Evolutionary conservation across 345 rosid genomes (phyloP), one percentile per base, ranked within the genome.

Genomic region (Toxicodendron radicans): DNA sequence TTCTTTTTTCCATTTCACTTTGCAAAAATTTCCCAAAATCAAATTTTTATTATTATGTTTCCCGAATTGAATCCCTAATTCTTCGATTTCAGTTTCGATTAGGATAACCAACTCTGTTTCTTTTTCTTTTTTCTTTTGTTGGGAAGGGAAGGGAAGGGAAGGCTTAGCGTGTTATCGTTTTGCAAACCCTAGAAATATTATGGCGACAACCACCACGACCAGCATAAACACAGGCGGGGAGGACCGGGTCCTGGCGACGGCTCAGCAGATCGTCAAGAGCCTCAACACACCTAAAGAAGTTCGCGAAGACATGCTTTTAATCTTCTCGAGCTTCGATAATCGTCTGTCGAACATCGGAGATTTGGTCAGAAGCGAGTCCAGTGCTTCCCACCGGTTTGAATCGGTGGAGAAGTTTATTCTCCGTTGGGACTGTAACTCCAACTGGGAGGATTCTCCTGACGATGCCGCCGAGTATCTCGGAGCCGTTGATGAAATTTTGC

Each of bases 211-310:
- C 23, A 74, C 81, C 11, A 85, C 85, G 35, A 75, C 83, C 32
- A 73, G 66, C 80, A 70, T 82, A 68, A 78, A 70, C 54, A 73
- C 68, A 17, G 88, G 76, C 66, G 87, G 80, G 30, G 99, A 95
- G 66, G 99, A 95, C 81, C 97, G 99, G 14, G 99, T 95, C 35
- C 78, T 95, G 85, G 98, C 99, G 20, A 87, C 99, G 67, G 99
- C 97, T 10, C 98, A 93, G 76, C 96, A 95, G 95, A 95, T 95
- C 90, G 88, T 95, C 62, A 90, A 91, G 73, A 91, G 97, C 59
- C 93, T 95, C 43, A 95, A 93, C 87, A 88, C 99, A 12, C 84
- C 95, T 0, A 91, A 93, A 77, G 93, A 93, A 69, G 97, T 91
- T 18, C 89, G 97, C 1, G 98, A 95, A 53, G 99, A 95, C 81